Evolutionary conservation across 2,329 filamentous ascomycete species (phyloP), one percentile per base, ranked within the genome.

Genomic region (Botryosphaeria agaves): DNA sequence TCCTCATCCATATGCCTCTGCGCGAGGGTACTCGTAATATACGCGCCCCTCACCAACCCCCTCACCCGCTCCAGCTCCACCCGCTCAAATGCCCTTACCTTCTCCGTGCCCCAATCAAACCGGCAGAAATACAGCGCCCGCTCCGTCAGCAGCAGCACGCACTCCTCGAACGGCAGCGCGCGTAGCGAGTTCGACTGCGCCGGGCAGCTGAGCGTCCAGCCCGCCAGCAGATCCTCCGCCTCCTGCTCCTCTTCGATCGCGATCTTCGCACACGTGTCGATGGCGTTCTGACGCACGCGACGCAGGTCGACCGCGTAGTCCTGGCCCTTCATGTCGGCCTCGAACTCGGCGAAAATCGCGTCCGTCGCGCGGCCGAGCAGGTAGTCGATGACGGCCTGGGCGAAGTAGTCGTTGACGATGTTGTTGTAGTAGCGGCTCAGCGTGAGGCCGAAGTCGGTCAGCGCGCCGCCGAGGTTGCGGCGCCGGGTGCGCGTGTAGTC

Each of bases 351-450:
- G 47, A 95, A 95, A 3, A 93, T 78, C 11, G 74, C 64, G 1
- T 75, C 76, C 0, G 77, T 83, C 7, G 91, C 81, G 41, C 89
- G 89, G 14, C 89, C 89, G 0, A 95, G 69, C 3, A 93, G 67
- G 47, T 89, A 95, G 50, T 98, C 89, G 39, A 98, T 93, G 30
- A 81, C 82, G 0, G 84, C 81, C 51, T 98, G 89, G 14, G 85
- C 79, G 53, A 95, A 95, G 52, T 92, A 94, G 55, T 98, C 89
- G 41, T 92, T 93, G 39, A 98, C 84, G 55, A 95, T 89, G 40
- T 93, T 95, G 47, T 66, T 76, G 47, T 72, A 77, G 47, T 76
- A 75, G 24, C 82, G 64, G 16, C 81, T 87, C 25, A 98, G 61
- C 0, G 85, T 94, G 29, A 95, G 62, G 0, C 84, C 82, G 30